Evolutionary conservation across 495 filamentous ascomycete species (phyloP).

Genomic region (Parmelia sp.): DNA sequence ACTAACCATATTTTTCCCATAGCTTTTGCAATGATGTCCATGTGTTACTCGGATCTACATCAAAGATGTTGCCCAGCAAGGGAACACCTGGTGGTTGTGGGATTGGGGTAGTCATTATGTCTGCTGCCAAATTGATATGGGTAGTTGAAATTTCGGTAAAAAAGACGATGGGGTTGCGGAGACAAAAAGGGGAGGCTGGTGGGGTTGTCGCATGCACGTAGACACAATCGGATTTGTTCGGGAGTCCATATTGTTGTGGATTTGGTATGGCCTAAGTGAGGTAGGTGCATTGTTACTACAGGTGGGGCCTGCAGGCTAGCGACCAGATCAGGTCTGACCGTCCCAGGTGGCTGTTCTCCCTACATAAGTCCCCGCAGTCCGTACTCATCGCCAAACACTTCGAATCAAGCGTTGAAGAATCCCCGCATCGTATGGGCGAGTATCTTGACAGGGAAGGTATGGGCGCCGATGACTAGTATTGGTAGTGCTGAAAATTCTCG

Average conservation of each 20-base stretch:
- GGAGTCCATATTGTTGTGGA: background rate
- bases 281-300: too few species aligned
- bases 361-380: background rate
- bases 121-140: background rate
- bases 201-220: background rate
- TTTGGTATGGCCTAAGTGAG: background rate
- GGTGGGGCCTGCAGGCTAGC: background rate
- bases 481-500: background rate
- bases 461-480: background rate
- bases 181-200: background rate
- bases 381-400: background rate
- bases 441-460: background rate
- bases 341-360: too few species aligned
- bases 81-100: constrained; percentile 62
- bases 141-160: background rate
- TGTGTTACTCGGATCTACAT: constrained; percentile 55
- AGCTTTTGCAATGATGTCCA: constrained; percentile 57
- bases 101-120: constrained; percentile 42
- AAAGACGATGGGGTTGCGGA: background rate
- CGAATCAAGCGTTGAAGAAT: too few species aligned
- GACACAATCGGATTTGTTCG: constrained; percentile 3
- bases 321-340: background rate
- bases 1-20: constrained; percentile 55
- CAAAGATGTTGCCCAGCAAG: constrained; percentile 60
- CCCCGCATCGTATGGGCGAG: background rate